Evolutionary conservation across 78 protist species (phyloP).

Genomic region (Mastigamoeba balamuthi): DNA sequence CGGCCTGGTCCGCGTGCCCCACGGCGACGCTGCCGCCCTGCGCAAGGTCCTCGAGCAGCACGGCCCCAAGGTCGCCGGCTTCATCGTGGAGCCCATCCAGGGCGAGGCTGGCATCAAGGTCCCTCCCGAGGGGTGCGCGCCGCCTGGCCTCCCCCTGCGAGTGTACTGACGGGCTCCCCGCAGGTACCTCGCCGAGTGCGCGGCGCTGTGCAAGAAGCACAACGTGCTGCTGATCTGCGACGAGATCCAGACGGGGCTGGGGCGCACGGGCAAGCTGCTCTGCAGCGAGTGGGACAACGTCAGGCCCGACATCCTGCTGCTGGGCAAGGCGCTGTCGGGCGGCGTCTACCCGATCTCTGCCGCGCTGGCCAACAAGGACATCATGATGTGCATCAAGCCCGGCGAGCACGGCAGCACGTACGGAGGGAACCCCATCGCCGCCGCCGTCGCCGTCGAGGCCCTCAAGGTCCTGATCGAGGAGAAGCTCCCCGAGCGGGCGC

Average conservation of each 20-base stretch:
- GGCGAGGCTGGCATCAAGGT: conserved; percentile 90
- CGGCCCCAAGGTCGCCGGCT: conserved; percentile 53
- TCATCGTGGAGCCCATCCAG: conserved; percentile 96
- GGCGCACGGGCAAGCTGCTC: conserved; percentile 72
- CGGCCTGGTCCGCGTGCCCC: conserved; percentile 48
- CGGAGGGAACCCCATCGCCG: conserved; percentile 94
- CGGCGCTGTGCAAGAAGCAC: conserved; percentile 75
- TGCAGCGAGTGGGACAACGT: conserved; percentile 37
- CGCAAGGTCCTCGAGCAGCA: conserved; percentile 29
- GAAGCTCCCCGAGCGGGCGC: conserved; percentile 59
- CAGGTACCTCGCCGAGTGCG: conserved; percentile 60
- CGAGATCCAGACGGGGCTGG: conserved; percentile 94
- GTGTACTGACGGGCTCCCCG: too few species aligned
- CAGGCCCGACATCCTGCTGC: conserved; percentile 77
- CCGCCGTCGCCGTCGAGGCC: conserved; percentile 87
- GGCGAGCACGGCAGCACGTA: conserved; percentile 95
- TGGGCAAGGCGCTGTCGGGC: conserved; percentile 92
- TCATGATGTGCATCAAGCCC: conserved; percentile 71
- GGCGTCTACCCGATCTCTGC: conserved; percentile 84
- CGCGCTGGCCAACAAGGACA: conserved; percentile 62
- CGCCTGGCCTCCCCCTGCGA: too few species aligned
- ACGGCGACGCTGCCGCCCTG: conserved; percentile 70
- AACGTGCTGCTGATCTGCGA: conserved; percentile 90
- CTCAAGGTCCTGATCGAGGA: conserved; percentile 83
- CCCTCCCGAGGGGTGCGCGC: too few species aligned